phyloP scores from a whole-genome alignment of 371 early-diverging fungal species.

The Syncephalis fuscata region DNA sequence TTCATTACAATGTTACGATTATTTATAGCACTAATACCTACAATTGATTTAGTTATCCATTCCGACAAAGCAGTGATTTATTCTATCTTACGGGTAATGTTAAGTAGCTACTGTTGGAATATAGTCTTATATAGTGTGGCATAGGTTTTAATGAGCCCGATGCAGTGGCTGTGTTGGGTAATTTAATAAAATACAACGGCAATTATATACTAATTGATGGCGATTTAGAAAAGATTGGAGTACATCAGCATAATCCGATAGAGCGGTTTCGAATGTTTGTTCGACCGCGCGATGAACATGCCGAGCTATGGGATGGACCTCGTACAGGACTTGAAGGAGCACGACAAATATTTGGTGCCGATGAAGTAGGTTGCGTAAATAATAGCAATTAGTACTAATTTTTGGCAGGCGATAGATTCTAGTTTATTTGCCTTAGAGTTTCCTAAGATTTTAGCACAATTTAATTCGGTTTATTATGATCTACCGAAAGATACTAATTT shows the following conservation, averaged over 20 bases:
- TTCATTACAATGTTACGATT: neutral
- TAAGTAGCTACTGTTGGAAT: neutral
- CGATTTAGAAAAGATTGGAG: slow-evolving; percentile 28
- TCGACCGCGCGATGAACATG: slow-evolving; percentile 42
- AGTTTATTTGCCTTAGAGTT: slow-evolving; percentile 16
- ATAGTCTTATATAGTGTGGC: neutral
- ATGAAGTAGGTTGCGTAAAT: slow-evolving; percentile 33
- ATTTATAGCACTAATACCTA: neutral
- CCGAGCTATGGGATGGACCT: slow-evolving; percentile 89
- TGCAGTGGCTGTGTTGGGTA: slow-evolving; percentile 58
- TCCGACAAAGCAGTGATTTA: slow-evolving; percentile 83
- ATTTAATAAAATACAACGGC: neutral
- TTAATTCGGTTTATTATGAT: slow-evolving; percentile 18
- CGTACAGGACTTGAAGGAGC: slow-evolving; percentile 71
- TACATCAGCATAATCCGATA: slow-evolving; percentile 43
- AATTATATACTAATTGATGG: neutral
- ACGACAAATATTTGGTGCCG: slow-evolving; percentile 63
- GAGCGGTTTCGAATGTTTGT: slow-evolving; percentile 74
- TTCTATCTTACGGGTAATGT: slow-evolving; percentile 47
- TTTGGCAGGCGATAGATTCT: slow-evolving; percentile 22
- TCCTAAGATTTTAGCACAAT: slow-evolving; percentile 10
- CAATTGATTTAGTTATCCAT: slow-evolving; percentile 46
- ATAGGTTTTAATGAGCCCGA: slow-evolving; percentile 87
- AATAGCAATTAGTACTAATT: neutral
- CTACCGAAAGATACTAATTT: slow-evolving; percentile 1